Evolutionary conservation across 176 grass and related monocot genomes (phyloP), one percentile per base, ranked within the genome.

Genomic region (Phyllostachys edulis): DNA sequence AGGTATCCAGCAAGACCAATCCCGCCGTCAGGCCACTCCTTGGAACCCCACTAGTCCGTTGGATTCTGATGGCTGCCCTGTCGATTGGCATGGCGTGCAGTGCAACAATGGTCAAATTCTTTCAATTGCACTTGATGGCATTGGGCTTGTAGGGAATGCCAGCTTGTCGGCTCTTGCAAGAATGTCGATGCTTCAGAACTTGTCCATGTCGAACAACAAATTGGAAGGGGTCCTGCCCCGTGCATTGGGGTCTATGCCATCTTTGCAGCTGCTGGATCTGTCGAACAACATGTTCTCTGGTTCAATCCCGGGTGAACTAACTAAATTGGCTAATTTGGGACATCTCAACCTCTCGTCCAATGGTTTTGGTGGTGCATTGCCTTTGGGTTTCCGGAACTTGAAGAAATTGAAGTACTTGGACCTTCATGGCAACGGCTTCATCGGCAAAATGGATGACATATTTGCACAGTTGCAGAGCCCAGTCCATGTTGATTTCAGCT

Each of bases 261-360:
- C 84, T 1, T 47, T 94, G 87, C 84, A 90, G 85, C 13, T 73
- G 45, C 87, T 94, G 51, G 92, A 94, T 89, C 78, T 94, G 21
- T 94, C 92, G 1, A 82, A 67, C 78, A 94, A 94, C 82, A 77
- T 49, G 71, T 89, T 94, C 78, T 84, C 62, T 1, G 92, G 92
- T 39, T 40, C 70, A 26, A 75, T 97, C 55, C 92, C 95, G 0
- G 54, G 26, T 8, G 86, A 94, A 36, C 42, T 94, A 40, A 76
- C 75, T 27, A 91, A 85, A 65, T 60, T 94, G 49, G 57, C 71
- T 20, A 89, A 56, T 41, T 55, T 97, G 75, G 86, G 87, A 0
- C 83, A 86, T 41, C 75, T 97, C 64, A 93, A 97, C 44, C 92
- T 97, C 68, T 93, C 95, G 12, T 88, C 71, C 49, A 97, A 98